Evolutionary conservation across 371 early-diverging fungal genomes (phyloP).

Genomic region (Mucor racemosus): DNA sequence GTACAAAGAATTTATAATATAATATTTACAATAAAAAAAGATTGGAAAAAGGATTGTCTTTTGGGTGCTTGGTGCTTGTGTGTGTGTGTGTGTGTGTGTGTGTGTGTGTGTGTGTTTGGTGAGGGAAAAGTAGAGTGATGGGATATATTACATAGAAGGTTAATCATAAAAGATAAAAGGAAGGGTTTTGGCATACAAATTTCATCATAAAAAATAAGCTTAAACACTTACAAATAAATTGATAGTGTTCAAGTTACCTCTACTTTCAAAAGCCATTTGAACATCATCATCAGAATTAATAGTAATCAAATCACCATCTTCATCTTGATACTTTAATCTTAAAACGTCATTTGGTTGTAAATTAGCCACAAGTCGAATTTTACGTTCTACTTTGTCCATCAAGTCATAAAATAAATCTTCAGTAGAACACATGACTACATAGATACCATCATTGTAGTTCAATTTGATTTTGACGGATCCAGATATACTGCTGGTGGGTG

Average conservation of each 20-base stretch:
- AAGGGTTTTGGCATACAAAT: neutral
- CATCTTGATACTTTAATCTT: conserved; percentile 88
- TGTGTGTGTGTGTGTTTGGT: no score
- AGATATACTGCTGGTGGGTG: conserved; percentile 8
- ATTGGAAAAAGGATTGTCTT: neutral
- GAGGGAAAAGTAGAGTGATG: neutral
- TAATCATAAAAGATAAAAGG: neutral
- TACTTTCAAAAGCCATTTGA: conserved; percentile 87
- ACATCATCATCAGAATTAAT: conserved; percentile 93
- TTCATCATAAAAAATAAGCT: neutral
- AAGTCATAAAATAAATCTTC: conserved; percentile 79
- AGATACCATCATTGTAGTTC: conserved; percentile 85
- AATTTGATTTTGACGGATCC: conserved; percentile 78
- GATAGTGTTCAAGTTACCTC: conserved; percentile 45
- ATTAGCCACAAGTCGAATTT: conserved; percentile 83
- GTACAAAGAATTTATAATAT: conserved; percentile 4
- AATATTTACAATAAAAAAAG: conserved; percentile 13
- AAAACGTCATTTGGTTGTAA: conserved; percentile 53
- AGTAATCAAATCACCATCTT: conserved; percentile 88
- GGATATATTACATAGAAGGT: neutral
- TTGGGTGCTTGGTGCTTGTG: conserved; percentile 3
- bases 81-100: neutral
- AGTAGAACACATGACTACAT: conserved; percentile 80
- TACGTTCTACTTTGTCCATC: conserved; percentile 81
- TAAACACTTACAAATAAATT: conserved; percentile 48